Conservation (phyloP, 1,284 basidiomycete genomes). For the Serendipita sp. region DNA sequence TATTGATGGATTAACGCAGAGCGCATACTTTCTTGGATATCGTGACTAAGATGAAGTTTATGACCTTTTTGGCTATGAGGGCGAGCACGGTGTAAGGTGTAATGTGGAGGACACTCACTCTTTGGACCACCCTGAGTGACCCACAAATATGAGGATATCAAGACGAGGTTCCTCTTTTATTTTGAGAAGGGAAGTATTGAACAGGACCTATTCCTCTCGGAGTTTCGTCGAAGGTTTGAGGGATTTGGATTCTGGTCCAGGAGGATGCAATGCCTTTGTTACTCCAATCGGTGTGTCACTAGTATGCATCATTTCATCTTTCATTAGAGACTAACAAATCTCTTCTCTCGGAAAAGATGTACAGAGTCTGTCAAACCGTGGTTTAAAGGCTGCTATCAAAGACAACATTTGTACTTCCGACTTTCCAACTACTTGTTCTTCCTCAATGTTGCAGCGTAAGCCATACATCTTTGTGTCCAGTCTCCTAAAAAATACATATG, state of each 20-base stretch:
- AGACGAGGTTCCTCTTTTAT: too few species aligned
- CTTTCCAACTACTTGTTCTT: conserved; percentile 68
- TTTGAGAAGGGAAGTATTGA: too few species aligned
- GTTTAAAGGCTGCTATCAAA: conserved; percentile 55
- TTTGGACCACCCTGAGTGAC: too few species aligned
- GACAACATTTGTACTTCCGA: conserved; percentile 68
- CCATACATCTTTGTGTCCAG: neutral
- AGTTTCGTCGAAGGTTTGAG: too few species aligned
- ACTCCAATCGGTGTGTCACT: neutral
- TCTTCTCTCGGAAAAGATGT: neutral
- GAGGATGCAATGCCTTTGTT: neutral
- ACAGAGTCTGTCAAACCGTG: conserved; percentile 11
- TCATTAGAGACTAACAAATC: neutral
- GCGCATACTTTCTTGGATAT: too few species aligned
- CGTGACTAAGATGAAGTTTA: too few species aligned
- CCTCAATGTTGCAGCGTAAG: conserved; percentile 53
- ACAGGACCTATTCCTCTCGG: too few species aligned
- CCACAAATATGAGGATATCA: too few species aligned
- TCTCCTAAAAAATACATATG: neutral
- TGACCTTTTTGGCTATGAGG: too few species aligned
- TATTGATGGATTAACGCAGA: too few species aligned
- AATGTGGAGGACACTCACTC: too few species aligned
- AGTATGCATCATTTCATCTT: neutral
- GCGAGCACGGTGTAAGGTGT: too few species aligned
- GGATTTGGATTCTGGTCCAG: neutral